Conservation (phyloP, 495 filamentous ascomycete species). For the Lasiosphaeria ovina region DNA sequence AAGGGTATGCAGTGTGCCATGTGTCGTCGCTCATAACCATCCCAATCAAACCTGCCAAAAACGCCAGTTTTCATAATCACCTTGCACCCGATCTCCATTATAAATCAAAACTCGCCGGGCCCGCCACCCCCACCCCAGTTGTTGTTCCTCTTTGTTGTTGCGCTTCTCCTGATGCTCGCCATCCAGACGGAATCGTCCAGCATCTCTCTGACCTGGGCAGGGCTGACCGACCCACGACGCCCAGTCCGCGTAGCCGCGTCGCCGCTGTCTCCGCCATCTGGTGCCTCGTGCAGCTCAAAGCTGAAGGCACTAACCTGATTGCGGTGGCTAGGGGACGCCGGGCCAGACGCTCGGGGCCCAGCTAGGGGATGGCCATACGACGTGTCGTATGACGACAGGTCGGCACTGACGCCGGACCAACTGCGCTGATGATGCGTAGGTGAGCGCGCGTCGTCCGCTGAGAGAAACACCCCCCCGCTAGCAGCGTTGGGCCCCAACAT, state of each 20-base stretch:
- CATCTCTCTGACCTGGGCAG: conserved; percentile 74
- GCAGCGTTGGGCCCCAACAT: not conserved
- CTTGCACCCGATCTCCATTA: not conserved
- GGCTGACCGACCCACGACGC: conserved; percentile 67
- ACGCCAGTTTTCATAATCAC: not conserved
- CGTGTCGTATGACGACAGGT: conserved; percentile 43
- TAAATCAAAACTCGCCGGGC: conserved; percentile 5
- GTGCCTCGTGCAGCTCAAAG: conserved; percentile 42
- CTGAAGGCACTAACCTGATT: conserved; percentile 41
- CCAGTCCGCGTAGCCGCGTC: conserved; percentile 28
- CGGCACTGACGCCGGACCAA: conserved; percentile 38
- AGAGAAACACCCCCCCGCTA: conserved; percentile 26
- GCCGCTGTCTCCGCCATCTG: conserved; percentile 13
- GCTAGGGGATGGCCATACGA: conserved; percentile 45
- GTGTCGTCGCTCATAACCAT: conserved; percentile 10
- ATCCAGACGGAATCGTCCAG: conserved; percentile 88
- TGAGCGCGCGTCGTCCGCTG: conserved; percentile 30
- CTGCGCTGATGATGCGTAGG: conserved; percentile 37
- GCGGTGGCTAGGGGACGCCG: conserved; percentile 28
- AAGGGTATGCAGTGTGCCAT: not conserved
- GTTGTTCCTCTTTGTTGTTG: conserved; percentile 59
- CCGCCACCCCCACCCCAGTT: conserved; percentile 5
- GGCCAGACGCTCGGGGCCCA: conserved; percentile 30
- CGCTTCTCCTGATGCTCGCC: conserved; percentile 84
- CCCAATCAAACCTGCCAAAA: not conserved